Base-by-base conservation (phyloP, 2,329 filamentous ascomycete species). In the Anisogramma anomala region DNA sequence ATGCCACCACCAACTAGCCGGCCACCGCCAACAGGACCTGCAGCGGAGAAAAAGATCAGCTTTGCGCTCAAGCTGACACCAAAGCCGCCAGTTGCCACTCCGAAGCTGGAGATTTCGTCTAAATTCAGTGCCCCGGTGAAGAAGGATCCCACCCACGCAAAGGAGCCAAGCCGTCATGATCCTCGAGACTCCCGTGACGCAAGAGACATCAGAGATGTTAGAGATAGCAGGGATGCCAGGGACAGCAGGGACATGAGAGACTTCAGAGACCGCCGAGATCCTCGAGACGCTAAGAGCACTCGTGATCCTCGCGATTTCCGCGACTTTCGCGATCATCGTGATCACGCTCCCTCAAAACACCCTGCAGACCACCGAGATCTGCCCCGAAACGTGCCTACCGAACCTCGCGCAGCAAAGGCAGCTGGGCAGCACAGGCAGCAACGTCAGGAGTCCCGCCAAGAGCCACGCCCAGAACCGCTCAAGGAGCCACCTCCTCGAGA, bases 11-110 rank as follows among this genome's bases (percentile, higher is more conserved):
- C 74, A 9, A 66, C 61, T 42, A 35, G 13, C 25, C 72, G 73
- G 43, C 65, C 73, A 28, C 62, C 71, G 2, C 67, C 72, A 15
- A 65, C 68, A 2, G 69, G 73, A 4, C 67, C 73, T n/a, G 67
- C 69, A 25, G 38, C 45, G 14, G 62, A 64, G 40, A 77, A 77
- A 33, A 91, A 89, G 61, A 93, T 95, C 55, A 93, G 86, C 58
- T 96, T 96, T 58, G 86, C 87, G 1, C 86, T 96, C 60, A 95
- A 95, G 58, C 74, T 79, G 8, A 74, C 82, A 31, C 71, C 69
- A 9, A 80, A 80, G 50, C 64, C 69, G 6, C 61, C 69, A 2
- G 63, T 73, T 11, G 63, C 76, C 7, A 66, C 68, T 10, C 75
- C 76, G 3, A 79, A 80, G 48, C 74, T 71, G 2, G 77, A 81